Evolutionary conservation across 805 yeast genomes (phyloP), one percentile per base, ranked within the genome.

Genomic region (Lachancea sp.): DNA sequence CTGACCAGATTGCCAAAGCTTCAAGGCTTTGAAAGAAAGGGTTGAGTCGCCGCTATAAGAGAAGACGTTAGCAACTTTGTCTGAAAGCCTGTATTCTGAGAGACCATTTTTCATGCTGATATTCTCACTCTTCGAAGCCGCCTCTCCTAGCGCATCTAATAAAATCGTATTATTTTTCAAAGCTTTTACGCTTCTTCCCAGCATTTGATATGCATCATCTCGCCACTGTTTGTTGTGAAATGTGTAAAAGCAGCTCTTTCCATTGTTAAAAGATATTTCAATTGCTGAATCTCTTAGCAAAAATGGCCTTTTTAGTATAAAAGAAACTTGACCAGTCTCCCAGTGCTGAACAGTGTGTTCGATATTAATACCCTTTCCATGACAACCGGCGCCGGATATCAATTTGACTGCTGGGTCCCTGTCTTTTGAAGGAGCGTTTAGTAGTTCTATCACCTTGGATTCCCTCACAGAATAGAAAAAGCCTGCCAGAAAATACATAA

Each of bases 201-300:
- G 55, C 34, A 66, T 68, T 13, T 64, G 57, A 55, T 75, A 75
- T 9, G 83, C 71, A 1, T 63, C 44, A 54, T 87, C 87, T 41
- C 95, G 63, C 18, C 67, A 69, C 25, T 59, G 64, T 4, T 69
- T 65, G 17, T 70, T 65, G n/a, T 68, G 61, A 36, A 86, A 80
- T 0, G 90, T 83, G 6, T 87, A 65, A 43, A 87, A 63, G 29
- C 78, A 69, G 46, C 85, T 82, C 1, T 79, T 74, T 0, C 92
- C 94, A 58, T 81, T 78, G 19, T 72, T 71, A 56, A 85, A 83
- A 46, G 84, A 79, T 52, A 86, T 61, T 53, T 87, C 96, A 25
- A 86, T 55, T 0, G 92, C 95, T 33, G 83, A 83, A 59, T 86
- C 94, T 41, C 95, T 65, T 12, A 87, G 64, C 15, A 87, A 58